Percentiles rank a stretch among this genome's conserved stretches.
These are phyloP conservation scores for Hymenoscyphus albidus DNA, from an alignment of 2,329 filamentous ascomycete genomes.

Conservation along the genomic window DNA sequence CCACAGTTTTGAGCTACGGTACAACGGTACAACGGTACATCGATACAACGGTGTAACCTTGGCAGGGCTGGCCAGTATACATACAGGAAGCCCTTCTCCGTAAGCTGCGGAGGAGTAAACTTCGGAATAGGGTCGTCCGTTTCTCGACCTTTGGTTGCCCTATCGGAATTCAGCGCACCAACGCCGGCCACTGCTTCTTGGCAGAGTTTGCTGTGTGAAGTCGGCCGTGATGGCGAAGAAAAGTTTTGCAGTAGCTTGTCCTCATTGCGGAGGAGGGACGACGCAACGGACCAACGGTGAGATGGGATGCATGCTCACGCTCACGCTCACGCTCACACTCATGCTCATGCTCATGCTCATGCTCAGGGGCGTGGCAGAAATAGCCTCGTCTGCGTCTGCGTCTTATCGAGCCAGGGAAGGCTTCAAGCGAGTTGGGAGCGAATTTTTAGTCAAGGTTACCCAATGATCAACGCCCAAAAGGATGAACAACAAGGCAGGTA, in stretches of 20 bases:
- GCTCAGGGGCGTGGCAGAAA: constrained; percentile 1
- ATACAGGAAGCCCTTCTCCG: background rate
- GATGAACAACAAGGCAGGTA: constrained; percentile 15
- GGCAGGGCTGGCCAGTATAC: constrained; percentile 2
- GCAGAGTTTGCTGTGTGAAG: background rate
- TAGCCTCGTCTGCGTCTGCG: background rate
- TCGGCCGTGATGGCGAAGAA: background rate
- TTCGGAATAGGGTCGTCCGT: constrained; percentile 7
- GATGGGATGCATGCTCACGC: constrained; percentile 4
- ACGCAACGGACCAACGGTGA: background rate
- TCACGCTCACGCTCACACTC: constrained; percentile 3
- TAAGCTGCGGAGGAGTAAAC: constrained; percentile 10
- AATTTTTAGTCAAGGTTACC: background rate
- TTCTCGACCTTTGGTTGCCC: constrained; percentile 3
- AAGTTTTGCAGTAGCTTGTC: background rate
- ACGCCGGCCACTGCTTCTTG: background rate
- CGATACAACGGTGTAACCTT: background rate
- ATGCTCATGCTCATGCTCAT: background rate
- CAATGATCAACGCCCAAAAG: constrained; percentile 19
- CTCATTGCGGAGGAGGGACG: background rate
- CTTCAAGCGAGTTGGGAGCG: constrained; percentile 11
- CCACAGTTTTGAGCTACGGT: background rate
- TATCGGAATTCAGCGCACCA: constrained; percentile 1
- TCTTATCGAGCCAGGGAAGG: constrained; percentile 1
- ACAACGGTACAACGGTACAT: background rate